Evolutionary conservation across 2,329 filamentous ascomycete species (phyloP).

Genomic region (Grosmannia huntii): DNA sequence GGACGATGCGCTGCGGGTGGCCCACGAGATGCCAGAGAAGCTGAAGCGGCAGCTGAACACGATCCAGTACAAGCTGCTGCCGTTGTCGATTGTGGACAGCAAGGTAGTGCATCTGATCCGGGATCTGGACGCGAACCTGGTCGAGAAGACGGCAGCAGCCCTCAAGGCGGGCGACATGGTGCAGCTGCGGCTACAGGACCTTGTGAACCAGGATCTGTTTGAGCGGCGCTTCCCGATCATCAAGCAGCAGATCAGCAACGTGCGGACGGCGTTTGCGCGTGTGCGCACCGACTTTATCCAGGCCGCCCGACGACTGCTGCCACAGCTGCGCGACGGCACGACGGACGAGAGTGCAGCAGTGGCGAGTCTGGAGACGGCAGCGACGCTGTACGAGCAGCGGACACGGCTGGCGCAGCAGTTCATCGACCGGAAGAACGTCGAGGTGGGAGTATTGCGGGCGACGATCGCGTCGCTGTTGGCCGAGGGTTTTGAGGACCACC

Average conservation of each 20-base stretch:
- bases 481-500: background rate
- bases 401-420: background rate
- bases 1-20: background rate
- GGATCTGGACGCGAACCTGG: background rate
- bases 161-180: background rate
- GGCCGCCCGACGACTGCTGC: background rate
- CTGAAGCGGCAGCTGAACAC: background rate
- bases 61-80: background rate
- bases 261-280: background rate
- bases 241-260: background rate
- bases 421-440: background rate
- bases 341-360: background rate
- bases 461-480: background rate
- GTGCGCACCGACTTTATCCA: background rate
- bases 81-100: background rate
- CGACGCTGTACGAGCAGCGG: background rate
- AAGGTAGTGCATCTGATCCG: background rate
- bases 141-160: background rate
- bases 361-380: background rate
- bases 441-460: background rate
- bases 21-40: background rate
- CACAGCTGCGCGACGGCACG: background rate
- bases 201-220: background rate
- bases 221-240: background rate
- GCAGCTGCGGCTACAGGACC: background rate